Conservation (phyloP, 768 basidiomycete species). For the Termitomyces heimii region DNA sequence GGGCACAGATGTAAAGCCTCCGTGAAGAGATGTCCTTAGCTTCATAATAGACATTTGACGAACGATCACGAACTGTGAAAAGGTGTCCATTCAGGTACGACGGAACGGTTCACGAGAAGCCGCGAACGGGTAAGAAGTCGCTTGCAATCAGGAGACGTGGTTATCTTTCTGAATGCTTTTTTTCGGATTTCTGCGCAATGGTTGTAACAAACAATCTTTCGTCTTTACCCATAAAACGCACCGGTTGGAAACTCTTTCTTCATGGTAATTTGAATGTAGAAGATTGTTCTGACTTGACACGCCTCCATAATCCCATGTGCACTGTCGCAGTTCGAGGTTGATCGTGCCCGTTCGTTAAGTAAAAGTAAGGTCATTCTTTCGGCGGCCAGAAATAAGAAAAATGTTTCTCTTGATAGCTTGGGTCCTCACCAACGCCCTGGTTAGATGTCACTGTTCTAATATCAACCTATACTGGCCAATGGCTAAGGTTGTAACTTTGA, state of each 20-base stretch:
- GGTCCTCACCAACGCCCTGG: too few relatives aligned
- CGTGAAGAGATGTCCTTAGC: not conserved
- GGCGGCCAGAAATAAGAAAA: too few relatives aligned
- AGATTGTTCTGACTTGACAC: conserved; percentile 70
- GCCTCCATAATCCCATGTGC: conserved; percentile 60
- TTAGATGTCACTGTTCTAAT: too few relatives aligned
- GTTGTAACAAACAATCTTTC: too few relatives aligned
- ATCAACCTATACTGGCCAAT: too few relatives aligned
- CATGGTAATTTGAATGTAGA: too few relatives aligned
- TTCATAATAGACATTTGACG: not conserved
- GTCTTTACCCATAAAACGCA: not conserved
- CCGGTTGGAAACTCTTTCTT: not conserved
- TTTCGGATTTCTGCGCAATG: too few relatives aligned
- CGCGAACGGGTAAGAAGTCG: not conserved
- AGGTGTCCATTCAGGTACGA: too few relatives aligned
- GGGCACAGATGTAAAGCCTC: conserved; percentile 54
- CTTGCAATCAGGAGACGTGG: not conserved
- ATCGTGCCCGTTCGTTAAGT: conserved; percentile 49
- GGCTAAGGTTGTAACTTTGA: too few relatives aligned
- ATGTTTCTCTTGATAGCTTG: too few relatives aligned
- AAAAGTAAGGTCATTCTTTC: conserved; percentile 49
- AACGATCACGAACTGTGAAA: not conserved
- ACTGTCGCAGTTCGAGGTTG: conserved; percentile 65
- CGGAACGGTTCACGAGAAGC: too few relatives aligned
- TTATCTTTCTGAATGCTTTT: not conserved